Evolutionary conservation across 441 rosid genomes (phyloP).

Genomic region (Sinapis alba): DNA sequence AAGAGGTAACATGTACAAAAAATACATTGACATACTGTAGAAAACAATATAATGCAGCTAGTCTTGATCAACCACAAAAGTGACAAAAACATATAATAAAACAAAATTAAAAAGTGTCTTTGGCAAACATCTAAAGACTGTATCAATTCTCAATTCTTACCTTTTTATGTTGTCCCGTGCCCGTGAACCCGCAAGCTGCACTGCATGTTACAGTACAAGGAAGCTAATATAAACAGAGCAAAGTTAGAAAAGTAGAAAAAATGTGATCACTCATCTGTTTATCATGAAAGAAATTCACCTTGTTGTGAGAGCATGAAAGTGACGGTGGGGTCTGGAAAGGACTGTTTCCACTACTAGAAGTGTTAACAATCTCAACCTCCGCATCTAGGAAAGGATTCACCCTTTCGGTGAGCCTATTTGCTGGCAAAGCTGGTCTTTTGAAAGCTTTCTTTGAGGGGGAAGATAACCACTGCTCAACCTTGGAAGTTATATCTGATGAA

Average conservation of each 20-base stretch:
- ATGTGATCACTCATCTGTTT: slow-evolving; percentile 12
- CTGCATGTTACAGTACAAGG: slow-evolving; percentile 43
- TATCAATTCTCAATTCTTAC: slow-evolving; percentile 43
- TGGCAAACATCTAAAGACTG: slow-evolving; percentile 10
- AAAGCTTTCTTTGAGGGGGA: slow-evolving; percentile 48
- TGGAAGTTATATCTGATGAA: slow-evolving; percentile 41
- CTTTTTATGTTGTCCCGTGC: slow-evolving; percentile 78
- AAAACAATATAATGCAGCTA: slow-evolving; percentile 21
- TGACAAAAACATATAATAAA: background rate
- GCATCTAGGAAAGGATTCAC: slow-evolving; percentile 42
- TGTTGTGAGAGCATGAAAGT: slow-evolving; percentile 58
- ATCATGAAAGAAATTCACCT: slow-evolving; percentile 49
- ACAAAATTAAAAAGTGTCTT: slow-evolving; percentile 4
- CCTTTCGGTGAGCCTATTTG: slow-evolving; percentile 52
- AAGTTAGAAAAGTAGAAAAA: slow-evolving; percentile 12
- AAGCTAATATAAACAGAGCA: slow-evolving; percentile 34
- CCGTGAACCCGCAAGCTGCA: slow-evolving; percentile 48
- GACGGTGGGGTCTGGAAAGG: slow-evolving; percentile 98
- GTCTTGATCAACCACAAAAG: slow-evolving; percentile 13
- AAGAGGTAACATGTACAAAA: slow-evolving; percentile 22
- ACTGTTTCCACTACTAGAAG: slow-evolving; percentile 56
- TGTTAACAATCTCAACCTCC: slow-evolving; percentile 38
- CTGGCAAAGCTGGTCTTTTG: slow-evolving; percentile 41
- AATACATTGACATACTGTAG: background rate
- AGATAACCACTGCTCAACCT: slow-evolving; percentile 57